Evolutionary conservation across 495 filamentous ascomycete genomes (phyloP).

Genomic region (Hypoxylon fuscum): DNA sequence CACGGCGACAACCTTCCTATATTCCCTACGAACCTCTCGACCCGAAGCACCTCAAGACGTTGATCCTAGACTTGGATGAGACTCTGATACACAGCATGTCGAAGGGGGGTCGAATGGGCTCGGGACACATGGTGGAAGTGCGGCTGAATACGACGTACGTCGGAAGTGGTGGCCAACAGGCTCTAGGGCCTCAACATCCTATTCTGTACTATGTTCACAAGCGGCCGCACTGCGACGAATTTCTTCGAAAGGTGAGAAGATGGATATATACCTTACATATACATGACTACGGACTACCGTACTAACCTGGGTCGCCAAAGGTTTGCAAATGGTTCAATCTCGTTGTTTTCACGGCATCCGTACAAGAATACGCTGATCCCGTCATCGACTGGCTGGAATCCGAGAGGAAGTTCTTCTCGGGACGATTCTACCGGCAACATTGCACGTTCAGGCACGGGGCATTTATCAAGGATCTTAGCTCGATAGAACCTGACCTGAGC

Average conservation of each 20-base stretch:
- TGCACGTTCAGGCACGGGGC: constrained; percentile 94
- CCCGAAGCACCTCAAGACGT: constrained; percentile 77
- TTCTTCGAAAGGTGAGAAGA: constrained; percentile 78
- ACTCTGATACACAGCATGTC: constrained; percentile 97
- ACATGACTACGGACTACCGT: constrained; percentile 1
- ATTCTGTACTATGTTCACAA: constrained; percentile 99
- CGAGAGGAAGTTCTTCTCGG: constrained; percentile 93
- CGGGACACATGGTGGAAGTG: constrained; percentile 98
- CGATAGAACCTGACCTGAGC: constrained; percentile 94
- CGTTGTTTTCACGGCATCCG: constrained; percentile 95
- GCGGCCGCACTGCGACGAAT: constrained; percentile 95
- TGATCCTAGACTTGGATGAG: constrained; percentile 96
- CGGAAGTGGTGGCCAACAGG: constrained; percentile 68
- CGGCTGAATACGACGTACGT: constrained; percentile 76
- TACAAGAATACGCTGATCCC: constrained; percentile 98
- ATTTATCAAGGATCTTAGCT: constrained; percentile 97
- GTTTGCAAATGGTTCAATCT: constrained; percentile 98
- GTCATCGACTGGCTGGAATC: constrained; percentile 99
- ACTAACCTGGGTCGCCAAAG: constrained; percentile 46
- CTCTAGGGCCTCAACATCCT: constrained; percentile 86
- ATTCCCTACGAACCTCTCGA: constrained; percentile 58
- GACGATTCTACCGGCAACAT: constrained; percentile 92
- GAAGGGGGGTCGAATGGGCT: constrained; percentile 94
- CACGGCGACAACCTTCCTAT: constrained; percentile 85
- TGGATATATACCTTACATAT: neutral